Evolutionary conservation across 768 basidiomycete species (phyloP), one percentile per base, ranked within the genome.

Genomic region (Megacollybia marginata): DNA sequence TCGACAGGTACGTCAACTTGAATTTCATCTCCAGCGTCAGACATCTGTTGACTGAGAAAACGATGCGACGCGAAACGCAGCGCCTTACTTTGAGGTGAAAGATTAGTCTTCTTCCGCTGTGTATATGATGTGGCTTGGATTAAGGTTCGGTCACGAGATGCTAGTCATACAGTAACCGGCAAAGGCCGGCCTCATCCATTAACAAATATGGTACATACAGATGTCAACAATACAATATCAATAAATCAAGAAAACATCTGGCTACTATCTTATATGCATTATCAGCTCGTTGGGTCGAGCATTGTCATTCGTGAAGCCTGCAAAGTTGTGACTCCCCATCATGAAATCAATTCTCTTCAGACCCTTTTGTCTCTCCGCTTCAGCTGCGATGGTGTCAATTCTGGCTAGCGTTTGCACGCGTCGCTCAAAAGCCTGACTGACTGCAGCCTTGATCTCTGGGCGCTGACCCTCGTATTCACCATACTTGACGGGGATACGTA

Each of bases 11-110:
- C 78, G 42, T 90, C 88, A 64, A 90, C 80, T 68, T 78, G 71
- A 71, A 87, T 84, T 72, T 88, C 88, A 89, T 92, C 89, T 90
- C 88, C 89, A 89, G 89, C 89, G 87, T 92, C 88, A 88, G 89
- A 92, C 89, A 92, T 92, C 78, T 79, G 38, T 85, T 5, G 47
- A 9, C 15, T 18, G 6, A 38, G 38, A 36, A 48, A 33, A 35
- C 23, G 15, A 38, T 35, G 35, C 47, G 38, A 33, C 38, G 2
- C 15, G 15, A 20, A 3, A n/a, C 38, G 18, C 33, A 35, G 36
- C 38, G 35, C 47, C 32, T 16, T 34, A 36, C 47, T 48, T 48
- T 15, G 38, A 48, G 18, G 38, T 28, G 23, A 28, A 40, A 40
- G 18, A 15, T 40, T 40, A 40, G 38, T 40, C 38, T 40, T 40